These are phyloP conservation scores for Tritrichomonas musculus DNA, from an alignment of 208 protist genomes.

Conservation along the genomic window DNA sequence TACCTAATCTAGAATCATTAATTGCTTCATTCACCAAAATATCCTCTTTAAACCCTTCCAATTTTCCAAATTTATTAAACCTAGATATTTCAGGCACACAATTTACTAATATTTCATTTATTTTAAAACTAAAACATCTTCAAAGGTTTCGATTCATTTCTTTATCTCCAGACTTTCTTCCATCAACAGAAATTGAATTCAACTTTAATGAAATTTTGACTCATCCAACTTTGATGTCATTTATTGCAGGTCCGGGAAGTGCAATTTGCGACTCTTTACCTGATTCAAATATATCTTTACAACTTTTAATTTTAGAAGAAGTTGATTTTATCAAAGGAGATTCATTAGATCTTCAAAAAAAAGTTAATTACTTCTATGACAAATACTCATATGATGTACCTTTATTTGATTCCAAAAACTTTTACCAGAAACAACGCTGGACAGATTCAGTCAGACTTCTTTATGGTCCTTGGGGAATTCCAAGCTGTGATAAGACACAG, in stretches of 20 bases:
- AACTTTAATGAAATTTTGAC: too few relatives aligned
- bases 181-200: too few relatives aligned
- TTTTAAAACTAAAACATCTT: not conserved
- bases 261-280: not conserved
- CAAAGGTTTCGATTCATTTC: too few relatives aligned
- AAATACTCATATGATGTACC: not conserved
- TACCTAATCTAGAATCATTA: not conserved
- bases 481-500: not conserved
- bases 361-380: not conserved
- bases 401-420: too few relatives aligned
- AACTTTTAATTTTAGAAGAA: not conserved
- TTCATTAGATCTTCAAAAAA: not conserved
- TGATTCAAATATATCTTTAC: not conserved
- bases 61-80: too few relatives aligned
- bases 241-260: too few relatives aligned
- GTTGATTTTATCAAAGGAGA: not conserved
- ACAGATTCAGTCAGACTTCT: not conserved
- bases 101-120: not conserved
- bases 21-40: not conserved
- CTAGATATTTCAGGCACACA: too few relatives aligned
- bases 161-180: too few relatives aligned
- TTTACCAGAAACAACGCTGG: too few relatives aligned
- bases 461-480: conserved; percentile 21
- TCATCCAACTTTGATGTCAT: too few relatives aligned
- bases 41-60: not conserved